Conservation (phyloP, 129 eudicot species). For the Apium graveolens region DNA sequence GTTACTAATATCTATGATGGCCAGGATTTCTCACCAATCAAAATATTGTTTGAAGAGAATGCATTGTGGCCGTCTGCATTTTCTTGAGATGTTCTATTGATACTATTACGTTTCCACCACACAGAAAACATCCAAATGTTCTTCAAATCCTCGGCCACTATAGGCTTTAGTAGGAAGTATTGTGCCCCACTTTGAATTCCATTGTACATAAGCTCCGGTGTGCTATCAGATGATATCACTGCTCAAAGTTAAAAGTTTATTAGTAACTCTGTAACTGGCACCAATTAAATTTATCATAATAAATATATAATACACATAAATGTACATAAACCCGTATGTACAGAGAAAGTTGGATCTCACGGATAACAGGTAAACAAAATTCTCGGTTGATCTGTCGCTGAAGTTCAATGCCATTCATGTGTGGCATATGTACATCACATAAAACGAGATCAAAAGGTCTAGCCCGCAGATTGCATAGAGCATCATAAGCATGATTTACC, state of each 20-base stretch:
- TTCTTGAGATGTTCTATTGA: neutral
- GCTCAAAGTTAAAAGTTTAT: neutral
- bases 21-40: neutral
- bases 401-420: conserved; percentile 70
- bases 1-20: neutral
- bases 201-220: conserved; percentile 23
- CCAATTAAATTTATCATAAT: neutral
- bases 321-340: neutral
- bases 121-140: conserved; percentile 75
- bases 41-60: neutral
- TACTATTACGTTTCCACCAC: conserved; percentile 24
- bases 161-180: conserved; percentile 65
- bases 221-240: conserved; percentile 80
- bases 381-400: conserved; percentile 62
- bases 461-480: neutral
- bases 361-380: conserved; percentile 71
- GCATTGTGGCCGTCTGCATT: neutral
- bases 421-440: conserved; percentile 75
- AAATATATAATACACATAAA: neutral
- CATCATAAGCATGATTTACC: neutral
- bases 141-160: conserved; percentile 51
- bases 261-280: neutral
- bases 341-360: conserved; percentile 18
- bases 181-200: conserved; percentile 73
- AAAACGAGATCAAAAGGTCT: conserved; percentile 26